Evolutionary conservation across 306 rosid genomes (phyloP).

Genomic region (Sindora glabra): DNA sequence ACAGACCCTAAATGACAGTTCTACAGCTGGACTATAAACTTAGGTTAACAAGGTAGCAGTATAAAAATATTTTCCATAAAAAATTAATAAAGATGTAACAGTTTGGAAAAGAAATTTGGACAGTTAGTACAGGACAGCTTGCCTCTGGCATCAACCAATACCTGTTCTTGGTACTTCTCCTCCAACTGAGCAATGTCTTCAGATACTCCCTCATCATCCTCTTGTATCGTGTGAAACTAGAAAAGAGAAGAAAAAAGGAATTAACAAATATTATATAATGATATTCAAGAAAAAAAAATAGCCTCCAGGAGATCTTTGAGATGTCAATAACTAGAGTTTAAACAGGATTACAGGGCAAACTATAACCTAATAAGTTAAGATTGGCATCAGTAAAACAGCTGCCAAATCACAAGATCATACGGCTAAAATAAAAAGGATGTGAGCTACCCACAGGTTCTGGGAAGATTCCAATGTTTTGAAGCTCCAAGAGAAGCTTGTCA

Average conservation of each 20-base stretch:
- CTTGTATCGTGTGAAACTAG: constrained; percentile 64
- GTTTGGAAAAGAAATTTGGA: too few relatives aligned
- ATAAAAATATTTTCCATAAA: neutral
- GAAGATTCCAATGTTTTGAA: constrained; percentile 77
- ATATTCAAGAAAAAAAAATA: neutral
- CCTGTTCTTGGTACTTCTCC: constrained; percentile 66
- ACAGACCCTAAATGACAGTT: too few relatives aligned
- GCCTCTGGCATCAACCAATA: constrained; percentile 24
- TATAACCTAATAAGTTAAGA: neutral
- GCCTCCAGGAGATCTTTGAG: constrained; percentile 6
- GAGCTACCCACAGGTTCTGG: constrained; percentile 68
- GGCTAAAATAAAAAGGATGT: neutral
- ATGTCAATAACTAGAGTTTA: neutral
- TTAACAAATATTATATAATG: constrained; percentile 5
- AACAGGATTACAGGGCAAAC: neutral
- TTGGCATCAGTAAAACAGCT: neutral
- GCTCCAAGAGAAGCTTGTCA: constrained; percentile 86
- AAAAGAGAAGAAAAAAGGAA: constrained; percentile 35
- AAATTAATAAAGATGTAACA: too few relatives aligned
- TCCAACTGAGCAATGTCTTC: constrained; percentile 67
- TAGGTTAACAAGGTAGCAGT: too few relatives aligned
- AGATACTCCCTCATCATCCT: constrained; percentile 61
- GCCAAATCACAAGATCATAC: neutral
- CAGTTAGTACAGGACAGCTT: too few relatives aligned
- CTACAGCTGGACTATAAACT: too few relatives aligned